These are phyloP conservation scores for Monosporascus sp. DNA, from an alignment of 2,329 filamentous ascomycete species.

Conservation along the genomic window DNA sequence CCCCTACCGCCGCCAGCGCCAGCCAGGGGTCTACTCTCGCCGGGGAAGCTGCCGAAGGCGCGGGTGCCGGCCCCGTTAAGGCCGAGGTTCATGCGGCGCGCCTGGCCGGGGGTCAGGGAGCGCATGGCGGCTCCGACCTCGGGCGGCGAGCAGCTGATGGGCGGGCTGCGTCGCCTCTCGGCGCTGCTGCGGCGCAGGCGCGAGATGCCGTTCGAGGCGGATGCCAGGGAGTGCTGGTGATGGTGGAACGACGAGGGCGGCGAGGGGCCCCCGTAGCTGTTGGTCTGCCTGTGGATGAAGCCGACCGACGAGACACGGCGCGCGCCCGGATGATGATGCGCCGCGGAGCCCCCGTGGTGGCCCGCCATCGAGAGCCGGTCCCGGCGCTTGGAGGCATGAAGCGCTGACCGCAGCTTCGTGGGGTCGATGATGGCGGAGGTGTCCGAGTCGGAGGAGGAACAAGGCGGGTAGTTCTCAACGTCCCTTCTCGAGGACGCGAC, in stretches of 20 bases:
- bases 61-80: constrained; percentile 15
- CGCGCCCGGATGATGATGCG: constrained; percentile 20
- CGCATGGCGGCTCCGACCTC: constrained; percentile 28
- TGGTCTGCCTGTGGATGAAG: constrained; percentile 26
- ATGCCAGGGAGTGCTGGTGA: constrained; percentile 31
- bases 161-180: constrained; percentile 48
- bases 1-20: neutral
- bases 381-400: constrained; percentile 47
- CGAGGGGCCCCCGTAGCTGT: constrained; percentile 30
- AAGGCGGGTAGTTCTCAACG: constrained; percentile 45
- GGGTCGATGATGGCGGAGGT: constrained; percentile 42
- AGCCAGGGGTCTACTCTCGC: constrained; percentile 8
- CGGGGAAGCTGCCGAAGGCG: constrained; percentile 15
- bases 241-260: neutral
- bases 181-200: constrained; percentile 45
- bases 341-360: constrained; percentile 1
- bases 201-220: constrained; percentile 51
- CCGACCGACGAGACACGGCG: constrained; percentile 43
- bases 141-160: constrained; percentile 47
- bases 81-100: constrained; percentile 52
- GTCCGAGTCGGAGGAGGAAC: constrained; percentile 46
- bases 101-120: constrained; percentile 49
- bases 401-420: constrained; percentile 49
- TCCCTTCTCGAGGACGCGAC: no score
- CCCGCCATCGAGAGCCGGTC: constrained; percentile 33